Percentiles rank a stretch among this genome's conserved stretches.
phyloP scores from a whole-genome alignment of 2,329 filamentous ascomycete genomes.

The Lecanoromycetidae sp. region DNA sequence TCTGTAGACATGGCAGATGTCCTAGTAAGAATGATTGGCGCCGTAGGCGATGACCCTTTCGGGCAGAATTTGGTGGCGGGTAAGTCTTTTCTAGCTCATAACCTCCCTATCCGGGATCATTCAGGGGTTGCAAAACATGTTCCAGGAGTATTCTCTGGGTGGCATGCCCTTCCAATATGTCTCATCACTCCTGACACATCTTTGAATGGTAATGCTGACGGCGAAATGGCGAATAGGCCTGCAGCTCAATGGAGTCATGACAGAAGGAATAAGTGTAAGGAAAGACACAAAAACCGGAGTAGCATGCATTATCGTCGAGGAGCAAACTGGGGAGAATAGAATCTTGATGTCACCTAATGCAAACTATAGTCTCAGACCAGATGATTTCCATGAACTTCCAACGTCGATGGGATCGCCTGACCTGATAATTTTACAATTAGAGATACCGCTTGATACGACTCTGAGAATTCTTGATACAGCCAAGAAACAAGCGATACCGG shows the following conservation, averaged over 20 bases:
- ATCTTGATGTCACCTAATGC: conserved; percentile 64
- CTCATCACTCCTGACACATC: too few relatives aligned
- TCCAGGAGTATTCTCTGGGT: too few relatives aligned
- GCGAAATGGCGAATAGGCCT: too few relatives aligned
- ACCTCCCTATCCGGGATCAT: too few relatives aligned
- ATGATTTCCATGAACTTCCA: conserved; percentile 28
- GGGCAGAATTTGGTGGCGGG: conserved; percentile 43
- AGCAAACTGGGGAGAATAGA: conserved; percentile 60
- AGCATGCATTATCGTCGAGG: conserved; percentile 65
- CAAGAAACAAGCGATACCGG: conserved; percentile 39
- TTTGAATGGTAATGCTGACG: too few relatives aligned
- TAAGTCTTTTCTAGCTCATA: too few relatives aligned
- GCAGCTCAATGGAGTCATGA: conserved; percentile 49
- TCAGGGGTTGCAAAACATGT: too few relatives aligned
- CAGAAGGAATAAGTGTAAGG: conserved; percentile 39
- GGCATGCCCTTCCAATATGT: too few relatives aligned
- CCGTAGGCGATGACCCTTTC: conserved; percentile 59
- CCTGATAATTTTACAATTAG: conserved; percentile 64
- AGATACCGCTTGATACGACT: conserved; percentile 57
- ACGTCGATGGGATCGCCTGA: conserved; percentile 42
- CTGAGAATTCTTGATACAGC: conserved; percentile 47
- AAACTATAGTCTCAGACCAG: conserved; percentile 42
- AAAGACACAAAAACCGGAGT: conserved; percentile 49
- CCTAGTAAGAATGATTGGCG: neutral
- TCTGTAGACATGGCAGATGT: neutral